These are phyloP conservation scores for Wickerhamomyces ciferrii DNA, from an alignment of 805 yeast species.

Conservation along the genomic window DNA sequence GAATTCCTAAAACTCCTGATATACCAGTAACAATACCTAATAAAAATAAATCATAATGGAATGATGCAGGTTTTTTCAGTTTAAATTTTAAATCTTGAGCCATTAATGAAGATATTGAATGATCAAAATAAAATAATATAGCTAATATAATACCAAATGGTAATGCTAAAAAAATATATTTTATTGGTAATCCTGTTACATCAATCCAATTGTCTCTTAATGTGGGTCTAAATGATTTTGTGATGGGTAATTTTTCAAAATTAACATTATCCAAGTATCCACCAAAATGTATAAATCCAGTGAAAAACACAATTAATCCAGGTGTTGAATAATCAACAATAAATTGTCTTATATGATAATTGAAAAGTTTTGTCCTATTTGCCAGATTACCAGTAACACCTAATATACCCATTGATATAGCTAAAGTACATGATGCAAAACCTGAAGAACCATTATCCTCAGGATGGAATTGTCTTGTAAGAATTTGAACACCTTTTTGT, in stretches of 20 bases:
- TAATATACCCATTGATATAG: slow-evolving; percentile 68
- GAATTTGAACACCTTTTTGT: slow-evolving; percentile 84
- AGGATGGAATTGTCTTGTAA: slow-evolving; percentile 59
- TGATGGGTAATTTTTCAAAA: slow-evolving; percentile 62
- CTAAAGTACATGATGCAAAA: slow-evolving; percentile 69
- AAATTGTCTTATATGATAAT: slow-evolving; percentile 55
- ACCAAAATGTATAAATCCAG: slow-evolving; percentile 91
- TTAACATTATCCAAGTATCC: slow-evolving; percentile 56
- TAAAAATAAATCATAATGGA: slow-evolving; percentile 88
- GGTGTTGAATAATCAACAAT: slow-evolving; percentile 88
- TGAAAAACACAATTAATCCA: slow-evolving; percentile 76
- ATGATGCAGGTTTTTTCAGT: slow-evolving; percentile 77
- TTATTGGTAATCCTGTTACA: slow-evolving; percentile 40
- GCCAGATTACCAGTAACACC: slow-evolving; percentile 62
- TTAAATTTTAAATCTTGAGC: slow-evolving; percentile 84
- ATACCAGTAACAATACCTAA: slow-evolving; percentile 85
- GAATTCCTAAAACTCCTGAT: slow-evolving; percentile 83
- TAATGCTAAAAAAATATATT: slow-evolving; percentile 79
- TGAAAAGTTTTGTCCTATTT: slow-evolving; percentile 53
- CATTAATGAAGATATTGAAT: slow-evolving; percentile 89
- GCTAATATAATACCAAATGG: slow-evolving; percentile 91
- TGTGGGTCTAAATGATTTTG: slow-evolving; percentile 75
- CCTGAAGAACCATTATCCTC: slow-evolving; percentile 41
- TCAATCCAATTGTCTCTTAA: slow-evolving; percentile 34
- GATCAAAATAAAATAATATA: slow-evolving; percentile 87